Evolutionary conservation across 352 stramenopile genomes (phyloP), one percentile per base, ranked within the genome.

Genomic region (Globisporangium sylvaticum): DNA sequence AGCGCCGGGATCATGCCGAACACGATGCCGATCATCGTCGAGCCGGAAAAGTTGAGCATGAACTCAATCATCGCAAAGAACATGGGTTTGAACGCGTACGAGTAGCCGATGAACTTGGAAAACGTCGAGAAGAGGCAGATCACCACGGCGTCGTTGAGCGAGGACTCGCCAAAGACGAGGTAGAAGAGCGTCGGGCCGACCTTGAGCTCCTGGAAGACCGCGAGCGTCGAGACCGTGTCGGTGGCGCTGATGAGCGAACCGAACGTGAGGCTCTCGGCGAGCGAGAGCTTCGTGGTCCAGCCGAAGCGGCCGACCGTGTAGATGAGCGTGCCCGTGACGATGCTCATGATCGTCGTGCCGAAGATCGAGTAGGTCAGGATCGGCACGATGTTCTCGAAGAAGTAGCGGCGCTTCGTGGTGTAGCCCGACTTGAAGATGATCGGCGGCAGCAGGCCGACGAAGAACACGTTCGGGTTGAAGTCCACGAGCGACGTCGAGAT

Each of bases 381-480:
- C 2, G 92, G 84, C 22, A 68, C 80, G 66, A 98, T 90, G 72
- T 98, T 94, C 59, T 93, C 83, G 65, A 98, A 96, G 64, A 98
- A 98, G 60, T 97, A 89, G 44, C 93, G 84, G 62, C 84, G 83
- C 69, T 97, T 94, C 76, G 98, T 91, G 22, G 91, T 90, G 80
- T 96, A 98, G 20, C 84, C 94, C 27, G 85, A 97, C 77, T 98
- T 98, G 80, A 98, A 98, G 65, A 98, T 97, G 66, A 98, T 98
- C 20, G 93, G 94, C 15, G 96, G 94, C 9, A 98, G 79, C 62
- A 98, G 73, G 1, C 81, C 87, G 10, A 98, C 81, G 66, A 98
- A 98, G 74, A 98, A 98, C 27, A 98, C 78, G 67, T 91, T 92
- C 12, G 91, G 87, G 73, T 95, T 87, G 68, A 98, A 98, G 72